phyloP scores from a whole-genome alignment of 2,329 filamentous ascomycete species.

The Calonectria multiphialidica region DNA sequence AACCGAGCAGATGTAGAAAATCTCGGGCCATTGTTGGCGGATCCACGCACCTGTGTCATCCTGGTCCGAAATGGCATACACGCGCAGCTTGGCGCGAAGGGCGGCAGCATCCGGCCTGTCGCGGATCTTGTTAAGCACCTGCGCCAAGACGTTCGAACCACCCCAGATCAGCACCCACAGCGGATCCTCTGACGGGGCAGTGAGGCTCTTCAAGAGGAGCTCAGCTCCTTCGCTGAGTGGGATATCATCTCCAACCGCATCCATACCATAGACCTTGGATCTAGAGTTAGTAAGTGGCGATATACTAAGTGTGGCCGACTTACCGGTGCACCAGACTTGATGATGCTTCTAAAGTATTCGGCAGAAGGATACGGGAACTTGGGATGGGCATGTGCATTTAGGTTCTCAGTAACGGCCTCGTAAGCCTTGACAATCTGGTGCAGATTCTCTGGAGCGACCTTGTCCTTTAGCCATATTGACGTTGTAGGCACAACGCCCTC shows the following conservation, averaged over 20 bases:
- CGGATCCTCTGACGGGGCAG: constrained; percentile 46
- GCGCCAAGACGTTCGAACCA: constrained; percentile 63
- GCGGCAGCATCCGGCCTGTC: constrained; percentile 46
- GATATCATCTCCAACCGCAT: constrained; percentile 26
- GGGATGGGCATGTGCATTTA: constrained; percentile 60
- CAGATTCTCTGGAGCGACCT: constrained; percentile 55
- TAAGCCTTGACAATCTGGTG: constrained; percentile 52
- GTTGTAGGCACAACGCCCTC: constrained; percentile 58
- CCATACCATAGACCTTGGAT: constrained; percentile 40
- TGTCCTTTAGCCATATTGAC: constrained; percentile 57
- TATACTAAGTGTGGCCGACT: not conserved
- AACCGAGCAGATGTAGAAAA: constrained; percentile 67
- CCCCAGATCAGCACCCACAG: constrained; percentile 67
- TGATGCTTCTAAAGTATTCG: constrained; percentile 47
- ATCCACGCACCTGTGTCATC: constrained; percentile 68
- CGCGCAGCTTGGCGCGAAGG: constrained; percentile 57
- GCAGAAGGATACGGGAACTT: constrained; percentile 54
- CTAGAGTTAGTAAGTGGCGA: not conserved
- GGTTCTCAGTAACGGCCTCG: constrained; percentile 56
- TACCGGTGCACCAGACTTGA: constrained; percentile 48
- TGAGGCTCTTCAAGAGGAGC: constrained; percentile 52
- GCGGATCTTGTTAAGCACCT: constrained; percentile 50
- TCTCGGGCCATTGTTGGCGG: constrained; percentile 62
- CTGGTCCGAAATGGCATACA: constrained; percentile 70
- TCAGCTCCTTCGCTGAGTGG: constrained; percentile 52